These are phyloP conservation scores for Poteriospumella lacustris DNA, from an alignment of 108 stramenopile species.

Conservation along the genomic window DNA sequence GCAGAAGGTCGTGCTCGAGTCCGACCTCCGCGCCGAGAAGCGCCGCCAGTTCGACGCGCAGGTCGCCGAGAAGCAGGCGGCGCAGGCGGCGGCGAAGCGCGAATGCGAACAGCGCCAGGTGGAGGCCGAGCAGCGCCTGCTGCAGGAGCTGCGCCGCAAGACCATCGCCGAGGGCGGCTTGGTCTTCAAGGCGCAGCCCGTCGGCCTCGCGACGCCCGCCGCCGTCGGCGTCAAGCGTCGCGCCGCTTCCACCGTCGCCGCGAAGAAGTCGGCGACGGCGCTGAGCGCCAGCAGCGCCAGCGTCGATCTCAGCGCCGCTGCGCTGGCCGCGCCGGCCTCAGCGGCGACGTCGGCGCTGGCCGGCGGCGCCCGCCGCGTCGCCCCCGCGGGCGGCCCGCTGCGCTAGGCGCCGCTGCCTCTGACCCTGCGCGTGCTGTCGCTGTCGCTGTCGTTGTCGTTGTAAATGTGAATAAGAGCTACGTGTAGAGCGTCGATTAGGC, in stretches of 20 bases:
- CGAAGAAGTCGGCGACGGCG: too few species aligned
- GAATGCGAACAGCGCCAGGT: neutral
- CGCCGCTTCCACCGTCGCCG: neutral
- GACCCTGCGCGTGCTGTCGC: too few species aligned
- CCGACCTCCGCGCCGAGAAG: conserved; percentile 2
- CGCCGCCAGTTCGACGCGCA: neutral
- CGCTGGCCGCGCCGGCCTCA: neutral
- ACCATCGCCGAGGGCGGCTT: conserved; percentile 8
- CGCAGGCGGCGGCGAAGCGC: neutral
- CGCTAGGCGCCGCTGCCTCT: too few species aligned
- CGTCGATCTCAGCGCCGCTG: too few species aligned
- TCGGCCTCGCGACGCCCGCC: neutral
- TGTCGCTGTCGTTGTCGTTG: too few species aligned
- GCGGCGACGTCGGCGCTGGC: neutral
- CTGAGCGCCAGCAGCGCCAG: too few species aligned
- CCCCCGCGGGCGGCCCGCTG: too few species aligned
- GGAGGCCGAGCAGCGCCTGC: neutral
- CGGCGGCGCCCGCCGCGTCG: too few species aligned
- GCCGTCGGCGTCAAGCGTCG: neutral
- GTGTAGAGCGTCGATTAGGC: too few species aligned
- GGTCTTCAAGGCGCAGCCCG: conserved; percentile 9
- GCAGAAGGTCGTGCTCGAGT: neutral
- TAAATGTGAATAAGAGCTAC: too few species aligned
- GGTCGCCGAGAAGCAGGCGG: neutral
- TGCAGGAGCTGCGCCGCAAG: neutral